A percentile compares a stretch with the other conserved stretches of the same genome.
Evolutionary conservation across 345 rosid species (phyloP).

Genomic region (Capsella bursapastoris): DNA sequence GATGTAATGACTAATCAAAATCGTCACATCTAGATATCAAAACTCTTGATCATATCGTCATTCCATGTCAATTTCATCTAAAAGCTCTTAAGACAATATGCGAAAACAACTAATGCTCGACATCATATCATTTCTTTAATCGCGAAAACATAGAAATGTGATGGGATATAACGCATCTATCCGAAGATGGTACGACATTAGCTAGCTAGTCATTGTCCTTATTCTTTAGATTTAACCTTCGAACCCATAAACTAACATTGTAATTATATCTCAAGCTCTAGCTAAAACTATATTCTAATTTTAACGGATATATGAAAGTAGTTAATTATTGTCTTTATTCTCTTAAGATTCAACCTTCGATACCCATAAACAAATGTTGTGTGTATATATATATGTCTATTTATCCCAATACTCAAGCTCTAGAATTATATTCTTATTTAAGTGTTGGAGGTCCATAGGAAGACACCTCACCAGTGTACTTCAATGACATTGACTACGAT

Average conservation of each 20-base stretch:
- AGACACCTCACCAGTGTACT: neutral
- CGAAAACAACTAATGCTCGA: neutral
- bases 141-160: too few species aligned
- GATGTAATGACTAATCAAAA: neutral
- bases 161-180: neutral
- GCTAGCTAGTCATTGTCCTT: neutral
- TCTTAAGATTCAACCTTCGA: neutral
- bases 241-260: too few species aligned
- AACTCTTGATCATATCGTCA: neutral
- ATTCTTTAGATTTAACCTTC: too few species aligned
- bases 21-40: neutral
- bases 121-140: neutral
- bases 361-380: neutral
- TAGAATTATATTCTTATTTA: too few species aligned
- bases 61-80: neutral
- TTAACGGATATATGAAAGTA: neutral
- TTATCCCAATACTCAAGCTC: too few species aligned
- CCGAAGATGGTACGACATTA: neutral
- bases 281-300: too few species aligned
- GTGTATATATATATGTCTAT: too few species aligned
- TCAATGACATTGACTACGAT: neutral
- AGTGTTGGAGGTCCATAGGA: neutral
- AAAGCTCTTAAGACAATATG: neutral
- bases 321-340: neutral
- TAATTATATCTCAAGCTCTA: too few species aligned